These are phyloP conservation scores for Berberis vulgaris DNA, from an alignment of 164 flowering plant genomes.

Conservation along the genomic window DNA sequence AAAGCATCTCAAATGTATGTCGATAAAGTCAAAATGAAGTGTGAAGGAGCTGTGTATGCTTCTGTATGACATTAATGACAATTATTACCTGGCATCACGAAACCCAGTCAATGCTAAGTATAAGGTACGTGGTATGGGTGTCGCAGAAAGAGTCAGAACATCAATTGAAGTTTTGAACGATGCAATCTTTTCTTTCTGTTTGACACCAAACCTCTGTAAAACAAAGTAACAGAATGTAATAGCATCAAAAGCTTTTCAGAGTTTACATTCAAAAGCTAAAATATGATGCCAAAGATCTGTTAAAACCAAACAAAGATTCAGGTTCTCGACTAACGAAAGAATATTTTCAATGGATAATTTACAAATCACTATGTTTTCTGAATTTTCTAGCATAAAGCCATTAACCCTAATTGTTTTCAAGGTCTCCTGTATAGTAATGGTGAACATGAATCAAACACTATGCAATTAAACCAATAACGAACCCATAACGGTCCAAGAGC, in stretches of 20 bases:
- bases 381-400: too few species aligned
- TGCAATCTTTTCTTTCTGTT: conserved; percentile 97
- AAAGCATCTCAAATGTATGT: background rate
- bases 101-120: conserved; percentile 96
- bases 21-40: background rate
- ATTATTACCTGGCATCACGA: conserved; percentile 91
- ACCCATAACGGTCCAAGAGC: too few species aligned
- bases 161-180: conserved; percentile 95
- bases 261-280: too few species aligned
- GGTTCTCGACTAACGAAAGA: too few species aligned
- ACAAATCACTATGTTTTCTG: too few species aligned
- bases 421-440: too few species aligned
- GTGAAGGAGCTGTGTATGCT: background rate
- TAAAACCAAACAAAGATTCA: too few species aligned
- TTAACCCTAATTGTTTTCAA: too few species aligned
- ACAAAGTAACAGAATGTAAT: background rate
- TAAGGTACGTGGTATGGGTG: conserved; percentile 95
- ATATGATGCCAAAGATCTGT: too few species aligned
- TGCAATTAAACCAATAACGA: too few species aligned
- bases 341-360: too few species aligned
- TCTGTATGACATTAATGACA: background rate
- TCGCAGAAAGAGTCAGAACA: conserved; percentile 96
- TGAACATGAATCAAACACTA: too few species aligned
- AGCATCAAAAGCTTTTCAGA: background rate
- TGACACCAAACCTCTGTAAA: conserved; percentile 92